These are phyloP conservation scores for Hylodesmum podocarpum DNA, from an alignment of 306 rosid genomes.

Conservation along the genomic window DNA sequence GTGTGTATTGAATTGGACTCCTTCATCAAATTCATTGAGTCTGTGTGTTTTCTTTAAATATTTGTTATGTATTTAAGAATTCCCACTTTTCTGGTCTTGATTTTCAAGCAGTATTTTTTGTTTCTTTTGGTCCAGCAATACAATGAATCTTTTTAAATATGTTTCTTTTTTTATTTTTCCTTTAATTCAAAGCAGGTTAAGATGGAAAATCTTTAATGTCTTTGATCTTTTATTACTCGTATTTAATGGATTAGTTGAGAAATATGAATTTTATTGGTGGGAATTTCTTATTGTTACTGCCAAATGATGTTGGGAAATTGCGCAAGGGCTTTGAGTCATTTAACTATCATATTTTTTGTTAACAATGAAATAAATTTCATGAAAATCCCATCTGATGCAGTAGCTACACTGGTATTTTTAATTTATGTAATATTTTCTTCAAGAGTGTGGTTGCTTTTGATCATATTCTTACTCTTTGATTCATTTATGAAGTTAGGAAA, in stretches of 20 bases:
- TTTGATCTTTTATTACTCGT: background rate
- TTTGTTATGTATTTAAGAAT: background rate
- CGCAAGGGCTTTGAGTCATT: slow-evolving; percentile 63
- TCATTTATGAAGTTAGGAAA: background rate
- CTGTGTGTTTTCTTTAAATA: background rate
- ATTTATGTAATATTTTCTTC: background rate
- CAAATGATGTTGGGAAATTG: slow-evolving; percentile 56
- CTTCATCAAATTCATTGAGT: background rate
- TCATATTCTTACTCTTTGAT: background rate
- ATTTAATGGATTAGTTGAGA: background rate
- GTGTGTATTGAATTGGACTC: background rate
- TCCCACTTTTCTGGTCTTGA: background rate
- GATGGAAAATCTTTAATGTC: background rate
- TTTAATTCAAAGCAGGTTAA: background rate
- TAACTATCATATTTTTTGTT: slow-evolving; percentile 17
- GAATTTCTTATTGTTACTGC: slow-evolving; percentile 22
- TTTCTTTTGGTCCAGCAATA: background rate
- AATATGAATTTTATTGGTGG: background rate
- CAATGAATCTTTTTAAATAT: background rate
- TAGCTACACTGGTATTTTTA: background rate
- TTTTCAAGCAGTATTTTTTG: background rate
- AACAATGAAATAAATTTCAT: slow-evolving; percentile 40
- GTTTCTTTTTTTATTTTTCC: too few species aligned
- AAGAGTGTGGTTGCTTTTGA: background rate
- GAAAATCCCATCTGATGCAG: slow-evolving; percentile 56